phyloP scores from a whole-genome alignment of 345 rosid species.

The Laguncularia racemosa region DNA sequence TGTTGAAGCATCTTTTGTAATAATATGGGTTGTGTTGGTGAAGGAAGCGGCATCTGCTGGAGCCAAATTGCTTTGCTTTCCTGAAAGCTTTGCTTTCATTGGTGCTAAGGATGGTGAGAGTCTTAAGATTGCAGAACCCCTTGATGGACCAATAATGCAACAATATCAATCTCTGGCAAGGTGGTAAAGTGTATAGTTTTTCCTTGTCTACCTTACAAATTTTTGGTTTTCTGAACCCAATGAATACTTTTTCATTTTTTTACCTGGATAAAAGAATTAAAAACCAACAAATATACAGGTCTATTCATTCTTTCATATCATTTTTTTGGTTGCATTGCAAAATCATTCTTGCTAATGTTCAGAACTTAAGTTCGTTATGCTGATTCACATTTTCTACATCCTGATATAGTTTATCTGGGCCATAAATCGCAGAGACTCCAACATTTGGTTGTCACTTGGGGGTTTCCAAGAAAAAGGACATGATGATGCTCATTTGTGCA shows the following conservation, averaged over 20 bases:
- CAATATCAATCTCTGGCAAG: conserved; percentile 82
- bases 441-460: conserved; percentile 88
- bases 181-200: conserved; percentile 22
- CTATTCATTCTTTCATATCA: no score
- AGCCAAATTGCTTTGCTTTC: conserved; percentile 82
- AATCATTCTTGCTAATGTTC: neutral
- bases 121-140: conserved; percentile 57
- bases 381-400: neutral
- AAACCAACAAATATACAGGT: no score
- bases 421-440: conserved; percentile 46
- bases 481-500: conserved; percentile 58
- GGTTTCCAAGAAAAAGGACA: conserved; percentile 84
- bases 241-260: no score
- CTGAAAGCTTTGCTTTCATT: conserved; percentile 74
- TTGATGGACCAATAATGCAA: conserved; percentile 81
- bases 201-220: neutral
- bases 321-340: neutral
- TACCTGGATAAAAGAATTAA: no score
- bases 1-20: no score
- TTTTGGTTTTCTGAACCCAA: neutral
- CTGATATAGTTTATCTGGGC: neutral
- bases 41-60: conserved; percentile 85
- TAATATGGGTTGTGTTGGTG: conserved; percentile 10
- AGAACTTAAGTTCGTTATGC: neutral
- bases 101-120: conserved; percentile 66